A percentile compares a stretch with the other conserved stretches of the same genome.
phyloP scores from a whole-genome alignment of 116 monocot species.

The Papilionanthe hybrid region DNA sequence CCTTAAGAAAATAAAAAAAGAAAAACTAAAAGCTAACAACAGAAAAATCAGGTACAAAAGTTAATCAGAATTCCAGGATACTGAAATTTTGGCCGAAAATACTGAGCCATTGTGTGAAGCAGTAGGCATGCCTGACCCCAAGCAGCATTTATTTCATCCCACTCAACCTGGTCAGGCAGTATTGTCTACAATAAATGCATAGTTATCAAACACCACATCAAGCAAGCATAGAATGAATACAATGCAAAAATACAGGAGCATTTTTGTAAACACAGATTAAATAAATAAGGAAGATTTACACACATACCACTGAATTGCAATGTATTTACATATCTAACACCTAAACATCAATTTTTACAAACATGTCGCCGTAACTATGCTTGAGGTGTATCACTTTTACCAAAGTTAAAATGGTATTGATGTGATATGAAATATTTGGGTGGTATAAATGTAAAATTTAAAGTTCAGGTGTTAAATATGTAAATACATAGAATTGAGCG shows the following conservation, averaged over 20 bases:
- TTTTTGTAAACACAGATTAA: background rate
- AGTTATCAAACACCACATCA: background rate
- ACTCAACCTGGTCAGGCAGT: slow-evolving; percentile 62
- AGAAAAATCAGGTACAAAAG: background rate
- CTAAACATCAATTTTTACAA: too few species aligned
- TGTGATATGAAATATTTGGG: too few species aligned
- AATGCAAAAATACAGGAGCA: background rate
- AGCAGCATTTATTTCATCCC: slow-evolving; percentile 99
- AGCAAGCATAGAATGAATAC: background rate
- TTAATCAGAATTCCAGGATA: slow-evolving; percentile 44
- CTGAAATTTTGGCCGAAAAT: slow-evolving; percentile 83
- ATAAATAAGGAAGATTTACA: too few species aligned
- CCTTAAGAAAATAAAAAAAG: background rate
- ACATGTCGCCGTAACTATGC: too few species aligned
- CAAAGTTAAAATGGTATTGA: too few species aligned
- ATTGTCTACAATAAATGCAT: background rate
- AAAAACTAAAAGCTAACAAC: background rate
- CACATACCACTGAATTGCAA: too few species aligned
- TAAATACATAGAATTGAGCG: too few species aligned
- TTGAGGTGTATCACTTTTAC: too few species aligned
- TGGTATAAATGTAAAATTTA: too few species aligned
- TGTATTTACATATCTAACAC: too few species aligned
- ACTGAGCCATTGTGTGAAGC: slow-evolving; percentile 88
- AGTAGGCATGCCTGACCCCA: slow-evolving; percentile 97
- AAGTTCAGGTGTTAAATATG: too few species aligned